Percentiles rank a stretch among this genome's conserved stretches.
phyloP scores from a whole-genome alignment of 805 yeast genomes.

The Huiozyma naganishii region DNA sequence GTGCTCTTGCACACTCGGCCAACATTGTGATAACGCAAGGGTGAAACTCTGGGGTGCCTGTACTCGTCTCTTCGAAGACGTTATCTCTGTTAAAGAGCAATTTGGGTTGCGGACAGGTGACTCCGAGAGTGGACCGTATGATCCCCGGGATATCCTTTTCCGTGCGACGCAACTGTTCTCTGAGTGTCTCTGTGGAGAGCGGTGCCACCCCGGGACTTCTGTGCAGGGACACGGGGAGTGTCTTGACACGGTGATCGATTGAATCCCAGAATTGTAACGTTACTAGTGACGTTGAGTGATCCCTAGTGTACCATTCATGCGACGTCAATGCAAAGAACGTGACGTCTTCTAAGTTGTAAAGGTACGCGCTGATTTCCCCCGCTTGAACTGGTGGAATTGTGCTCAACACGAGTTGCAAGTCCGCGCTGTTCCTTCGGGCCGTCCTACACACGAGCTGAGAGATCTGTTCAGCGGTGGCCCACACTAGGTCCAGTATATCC shows the following conservation, averaged over 20 bases:
- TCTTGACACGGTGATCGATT: slow-evolving; percentile 1
- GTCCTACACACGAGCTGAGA: slow-evolving; percentile 9
- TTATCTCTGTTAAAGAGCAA: no score
- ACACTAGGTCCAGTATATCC: slow-evolving; percentile 1
- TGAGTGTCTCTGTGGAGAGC: slow-evolving; percentile 1
- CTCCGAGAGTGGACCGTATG: slow-evolving; percentile 2
- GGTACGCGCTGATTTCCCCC: slow-evolving; percentile 3
- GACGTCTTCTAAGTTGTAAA: slow-evolving; percentile 6
- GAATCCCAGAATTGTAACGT: slow-evolving; percentile 10
- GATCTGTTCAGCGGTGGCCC: slow-evolving; percentile 4
- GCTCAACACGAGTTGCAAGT: slow-evolving; percentile 5
- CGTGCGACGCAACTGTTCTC: slow-evolving; percentile 6
- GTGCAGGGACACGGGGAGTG: slow-evolving; percentile 6
- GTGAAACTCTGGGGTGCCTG: no score
- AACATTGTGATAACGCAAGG: slow-evolving; percentile 2
- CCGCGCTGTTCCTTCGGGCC: slow-evolving; percentile 6
- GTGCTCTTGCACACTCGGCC: slow-evolving; percentile 5
- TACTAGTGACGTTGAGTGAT: slow-evolving; percentile 3
- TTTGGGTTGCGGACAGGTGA: no score
- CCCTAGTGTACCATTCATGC: not conserved
- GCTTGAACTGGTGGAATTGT: not conserved
- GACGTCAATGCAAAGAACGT: slow-evolving; percentile 9
- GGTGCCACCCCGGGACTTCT: not conserved
- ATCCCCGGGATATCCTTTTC: slow-evolving; percentile 4
- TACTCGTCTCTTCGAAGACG: no score